Conservation (phyloP, 257 asterid genomes). For the Osmanthus fragrans region DNA sequence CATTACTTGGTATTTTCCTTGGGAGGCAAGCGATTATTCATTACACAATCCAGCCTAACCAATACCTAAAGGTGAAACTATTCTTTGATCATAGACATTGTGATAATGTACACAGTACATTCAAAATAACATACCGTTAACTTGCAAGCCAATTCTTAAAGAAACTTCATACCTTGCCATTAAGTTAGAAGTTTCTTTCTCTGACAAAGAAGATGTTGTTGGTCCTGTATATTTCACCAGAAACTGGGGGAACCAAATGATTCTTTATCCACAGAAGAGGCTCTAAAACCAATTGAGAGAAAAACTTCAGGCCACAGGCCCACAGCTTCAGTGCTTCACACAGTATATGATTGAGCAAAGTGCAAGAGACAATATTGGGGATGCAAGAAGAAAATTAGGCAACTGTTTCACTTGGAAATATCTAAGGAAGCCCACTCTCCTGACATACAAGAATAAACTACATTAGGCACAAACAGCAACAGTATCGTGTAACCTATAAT, state of each 20-base stretch:
- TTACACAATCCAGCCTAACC: background rate
- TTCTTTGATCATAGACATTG: background rate
- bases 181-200: constrained; percentile 28
- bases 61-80: background rate
- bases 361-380: constrained; percentile 79
- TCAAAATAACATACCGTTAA: background rate
- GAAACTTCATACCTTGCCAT: constrained; percentile 48
- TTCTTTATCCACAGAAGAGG: constrained; percentile 32
- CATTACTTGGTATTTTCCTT: too few relatives aligned
- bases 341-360: constrained; percentile 64
- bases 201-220: constrained; percentile 25
- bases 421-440: constrained; percentile 94
- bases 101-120: constrained; percentile 8
- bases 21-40: too few relatives aligned
- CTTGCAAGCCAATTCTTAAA: constrained; percentile 20
- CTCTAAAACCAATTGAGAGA: constrained; percentile 69
- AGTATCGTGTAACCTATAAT: background rate
- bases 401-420: constrained; percentile 86
- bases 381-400: constrained; percentile 89
- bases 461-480: constrained; percentile 21
- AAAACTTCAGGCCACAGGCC: constrained; percentile 71
- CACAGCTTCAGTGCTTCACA: too few relatives aligned
- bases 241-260: constrained; percentile 31
- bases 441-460: constrained; percentile 35
- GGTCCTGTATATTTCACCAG: constrained; percentile 30